A percentile compares a stretch with the other conserved stretches of the same genome.
Evolutionary conservation across 345 rosid species (phyloP).

Genomic region (Camelina laxa): DNA sequence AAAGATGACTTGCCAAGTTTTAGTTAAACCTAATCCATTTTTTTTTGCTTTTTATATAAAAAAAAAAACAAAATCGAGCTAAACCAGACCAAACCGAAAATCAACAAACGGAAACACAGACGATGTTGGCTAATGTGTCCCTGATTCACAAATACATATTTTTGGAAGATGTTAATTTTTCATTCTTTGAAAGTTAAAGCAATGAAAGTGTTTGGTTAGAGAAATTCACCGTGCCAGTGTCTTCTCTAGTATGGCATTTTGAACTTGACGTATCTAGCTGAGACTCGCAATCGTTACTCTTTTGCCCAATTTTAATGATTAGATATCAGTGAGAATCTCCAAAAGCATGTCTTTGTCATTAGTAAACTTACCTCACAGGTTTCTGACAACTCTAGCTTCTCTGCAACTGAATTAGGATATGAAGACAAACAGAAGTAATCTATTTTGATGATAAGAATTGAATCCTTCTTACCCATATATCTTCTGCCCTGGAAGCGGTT

Average conservation of each 20-base stretch:
- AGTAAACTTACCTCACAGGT: slow-evolving; percentile 37
- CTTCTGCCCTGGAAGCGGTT: not conserved
- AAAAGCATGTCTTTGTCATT: not conserved
- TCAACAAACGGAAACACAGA: not conserved
- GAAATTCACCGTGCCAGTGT: slow-evolving; percentile 51
- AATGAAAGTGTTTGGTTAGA: slow-evolving; percentile 16
- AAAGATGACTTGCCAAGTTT: too few relatives aligned
- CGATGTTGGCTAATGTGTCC: slow-evolving; percentile 36
- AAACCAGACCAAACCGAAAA: too few relatives aligned
- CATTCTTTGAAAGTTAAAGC: not conserved
- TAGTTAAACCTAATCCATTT: too few relatives aligned
- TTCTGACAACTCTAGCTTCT: slow-evolving; percentile 33
- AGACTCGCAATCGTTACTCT: slow-evolving; percentile 44
- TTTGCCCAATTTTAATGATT: not conserved
- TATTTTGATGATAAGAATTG: slow-evolving; percentile 1
- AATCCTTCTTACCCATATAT: slow-evolving; percentile 23
- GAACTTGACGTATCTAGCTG: slow-evolving; percentile 56
- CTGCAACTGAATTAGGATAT: slow-evolving; percentile 20
- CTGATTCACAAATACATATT: slow-evolving; percentile 43
- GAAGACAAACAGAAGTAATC: slow-evolving; percentile 14
- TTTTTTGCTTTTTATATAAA: too few relatives aligned
- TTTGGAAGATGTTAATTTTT: not conserved
- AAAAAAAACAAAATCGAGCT: too few relatives aligned
- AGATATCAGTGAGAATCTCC: not conserved
- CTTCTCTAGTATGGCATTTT: slow-evolving; percentile 29